phyloP scores from a whole-genome alignment of 2,329 filamentous ascomycete genomes.

The Colletotrichum euphorbiae region DNA sequence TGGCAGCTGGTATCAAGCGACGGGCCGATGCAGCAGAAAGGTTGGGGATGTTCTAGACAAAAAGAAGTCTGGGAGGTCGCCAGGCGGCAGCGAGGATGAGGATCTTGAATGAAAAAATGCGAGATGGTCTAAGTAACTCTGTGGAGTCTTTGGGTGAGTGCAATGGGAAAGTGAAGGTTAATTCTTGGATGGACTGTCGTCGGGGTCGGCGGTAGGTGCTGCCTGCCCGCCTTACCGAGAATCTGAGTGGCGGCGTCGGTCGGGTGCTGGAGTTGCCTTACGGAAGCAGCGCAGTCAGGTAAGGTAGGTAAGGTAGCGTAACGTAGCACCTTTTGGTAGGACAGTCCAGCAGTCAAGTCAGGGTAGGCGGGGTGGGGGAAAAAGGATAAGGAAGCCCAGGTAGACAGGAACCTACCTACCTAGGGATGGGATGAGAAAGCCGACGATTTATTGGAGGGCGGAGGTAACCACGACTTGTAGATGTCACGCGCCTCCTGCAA shows the following conservation, averaged over 20 bases:
- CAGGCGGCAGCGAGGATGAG: not conserved
- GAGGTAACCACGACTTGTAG: constrained; percentile 29
- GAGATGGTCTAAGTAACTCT: constrained; percentile 33
- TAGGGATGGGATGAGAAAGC: constrained; percentile 31
- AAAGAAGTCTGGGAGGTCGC: constrained; percentile 19
- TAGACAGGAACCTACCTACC: not conserved
- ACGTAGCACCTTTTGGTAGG: not conserved
- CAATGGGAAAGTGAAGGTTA: constrained; percentile 21
- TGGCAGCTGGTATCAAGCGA: constrained; percentile 29
- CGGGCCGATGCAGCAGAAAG: constrained; percentile 25
- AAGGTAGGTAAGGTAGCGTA: constrained; percentile 3
- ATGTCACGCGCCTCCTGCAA: constrained; percentile 37
- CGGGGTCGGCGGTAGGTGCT: constrained; percentile 9
- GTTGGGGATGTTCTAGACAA: constrained; percentile 9
- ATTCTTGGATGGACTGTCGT: constrained; percentile 12
- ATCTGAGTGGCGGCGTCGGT: constrained; percentile 8
- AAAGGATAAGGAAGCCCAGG: constrained; percentile 19
- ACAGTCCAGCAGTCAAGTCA: not conserved
- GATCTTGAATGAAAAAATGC: not conserved
- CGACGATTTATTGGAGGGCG: constrained; percentile 29
- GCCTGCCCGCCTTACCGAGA: constrained; percentile 18
- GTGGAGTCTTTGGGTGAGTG: constrained; percentile 19
- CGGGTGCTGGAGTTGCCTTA: constrained; percentile 20
- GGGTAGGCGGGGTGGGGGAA: constrained; percentile 28
- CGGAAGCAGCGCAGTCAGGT: not conserved